These are phyloP conservation scores for Cinnamomum chago DNA, from an alignment of 164 flowering plant genomes.

Conservation along the genomic window DNA sequence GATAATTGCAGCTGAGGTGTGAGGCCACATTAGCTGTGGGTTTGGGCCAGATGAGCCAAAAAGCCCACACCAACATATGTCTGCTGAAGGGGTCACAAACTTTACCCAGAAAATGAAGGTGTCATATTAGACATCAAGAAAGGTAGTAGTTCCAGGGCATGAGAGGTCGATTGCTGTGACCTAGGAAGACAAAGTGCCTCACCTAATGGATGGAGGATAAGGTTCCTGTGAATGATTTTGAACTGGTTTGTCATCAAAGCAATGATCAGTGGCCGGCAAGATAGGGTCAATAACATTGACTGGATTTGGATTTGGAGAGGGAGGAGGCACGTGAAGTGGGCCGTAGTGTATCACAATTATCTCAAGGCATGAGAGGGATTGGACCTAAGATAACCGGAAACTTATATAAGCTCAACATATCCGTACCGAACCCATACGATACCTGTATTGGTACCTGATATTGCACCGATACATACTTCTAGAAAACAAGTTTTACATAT, in stretches of 20 bases:
- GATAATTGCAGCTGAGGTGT: too few species aligned
- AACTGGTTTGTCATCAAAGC: slow-evolving; percentile 18
- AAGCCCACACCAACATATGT: background rate
- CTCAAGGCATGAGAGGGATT: too few species aligned
- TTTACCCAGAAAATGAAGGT: background rate
- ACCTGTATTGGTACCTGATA: too few species aligned
- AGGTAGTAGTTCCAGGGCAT: background rate
- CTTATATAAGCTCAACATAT: too few species aligned
- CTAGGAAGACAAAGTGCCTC: slow-evolving; percentile 12
- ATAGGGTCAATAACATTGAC: slow-evolving; percentile 1
- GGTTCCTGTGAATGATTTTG: slow-evolving; percentile 18
- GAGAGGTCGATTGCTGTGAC: too few species aligned
- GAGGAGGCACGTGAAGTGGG: slow-evolving; percentile 21
- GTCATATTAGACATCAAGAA: background rate
- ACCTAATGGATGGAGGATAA: slow-evolving; percentile 19
- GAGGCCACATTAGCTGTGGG: too few species aligned
- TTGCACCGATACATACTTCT: too few species aligned
- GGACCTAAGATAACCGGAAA: too few species aligned
- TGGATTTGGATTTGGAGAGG: slow-evolving; percentile 13
- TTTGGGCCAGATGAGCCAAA: too few species aligned
- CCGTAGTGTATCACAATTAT: background rate
- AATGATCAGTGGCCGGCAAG: slow-evolving; percentile 36
- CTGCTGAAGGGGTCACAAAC: background rate
- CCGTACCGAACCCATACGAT: too few species aligned
- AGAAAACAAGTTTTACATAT: too few species aligned